Base-by-base conservation (phyloP, 139 green algal genomes). In the Micractinium conductrix region DNA sequence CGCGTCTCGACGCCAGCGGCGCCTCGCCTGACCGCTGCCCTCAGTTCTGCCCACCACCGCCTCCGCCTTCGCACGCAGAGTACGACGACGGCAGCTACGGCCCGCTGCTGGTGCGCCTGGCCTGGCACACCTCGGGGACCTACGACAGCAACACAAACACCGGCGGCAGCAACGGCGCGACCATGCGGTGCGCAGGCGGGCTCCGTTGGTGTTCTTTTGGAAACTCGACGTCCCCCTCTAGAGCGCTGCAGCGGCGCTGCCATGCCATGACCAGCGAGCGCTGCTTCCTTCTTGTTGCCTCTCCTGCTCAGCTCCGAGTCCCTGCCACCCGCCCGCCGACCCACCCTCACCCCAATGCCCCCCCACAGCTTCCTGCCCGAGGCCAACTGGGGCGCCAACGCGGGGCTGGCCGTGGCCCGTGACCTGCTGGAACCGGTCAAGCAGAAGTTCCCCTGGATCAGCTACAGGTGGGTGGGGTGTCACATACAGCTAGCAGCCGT, bases 401-500 rank as follows among this genome's bases (percentile, higher is more conserved):
- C 92, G 26, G 96, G 96, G 26, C 92, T 99, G 48, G 75, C 74
- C 0, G 69, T 93, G 35, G 93, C 94, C 2, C 88, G 91, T n/a
- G 86, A 95, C 44, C 78, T 97, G 76, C 91, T 99, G 83, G 95
- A 98, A 87, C 93, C 93, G 6, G 90, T 99, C 74, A 98, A 99
- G 89, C 86, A 90, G 44, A 86, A 89, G 37, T 58, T 55, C 74
- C 74, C 74, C 28, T 80, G 74, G 74, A 80, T 72, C 65, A 33
- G 60, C 24, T 68, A 5, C 19, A 30, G 19, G 14, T 68, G 22
- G 3, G 24, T 37, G 26, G 60, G 8, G 53, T 21, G 26, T 62
- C 19, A 19, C 24, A 62, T 21, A 19, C 7, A 16, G 19, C 53
- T 28, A 16, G 19, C 53, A 24, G 2, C 53, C 53, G 19, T 16